phyloP scores from a whole-genome alignment of 176 grass and related monocot genomes.

The Aechmea fasciata region DNA sequence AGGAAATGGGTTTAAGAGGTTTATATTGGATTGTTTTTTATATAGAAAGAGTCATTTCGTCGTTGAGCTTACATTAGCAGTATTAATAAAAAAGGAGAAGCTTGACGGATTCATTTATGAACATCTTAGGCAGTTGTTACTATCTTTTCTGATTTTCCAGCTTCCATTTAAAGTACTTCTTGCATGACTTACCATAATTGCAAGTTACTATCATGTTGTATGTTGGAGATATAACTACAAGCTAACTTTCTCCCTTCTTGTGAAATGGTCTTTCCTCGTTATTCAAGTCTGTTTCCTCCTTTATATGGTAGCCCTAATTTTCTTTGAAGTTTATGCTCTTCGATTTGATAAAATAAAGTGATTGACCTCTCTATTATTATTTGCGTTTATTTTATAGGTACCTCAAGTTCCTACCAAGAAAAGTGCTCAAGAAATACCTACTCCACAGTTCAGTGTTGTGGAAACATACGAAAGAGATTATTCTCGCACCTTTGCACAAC shows the following conservation, averaged over 20 bases:
- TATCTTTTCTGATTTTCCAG: no score
- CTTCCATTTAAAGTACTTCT: no score
- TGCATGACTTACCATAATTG: no score
- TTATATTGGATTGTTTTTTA: no score
- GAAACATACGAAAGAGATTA: slow-evolving; percentile 98
- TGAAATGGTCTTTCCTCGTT: neutral
- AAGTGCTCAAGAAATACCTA: slow-evolving; percentile 85
- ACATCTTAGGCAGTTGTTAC: no score
- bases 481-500: slow-evolving; percentile 83
- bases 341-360: neutral
- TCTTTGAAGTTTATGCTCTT: neutral
- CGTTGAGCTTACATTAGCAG: no score
- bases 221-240: no score
- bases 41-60: no score
- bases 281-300: neutral
- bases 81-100: no score
- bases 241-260: neutral
- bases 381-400: slow-evolving; percentile 30
- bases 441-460: slow-evolving; percentile 75
- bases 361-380: neutral
- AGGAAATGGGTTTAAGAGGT: no score
- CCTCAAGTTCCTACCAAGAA: slow-evolving; percentile 56
- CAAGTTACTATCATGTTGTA: no score
- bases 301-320: neutral
- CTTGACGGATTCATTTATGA: no score